These are phyloP conservation scores for Penicillium sp. DNA, from an alignment of 2,329 filamentous ascomycete genomes.

Conservation along the genomic window DNA sequence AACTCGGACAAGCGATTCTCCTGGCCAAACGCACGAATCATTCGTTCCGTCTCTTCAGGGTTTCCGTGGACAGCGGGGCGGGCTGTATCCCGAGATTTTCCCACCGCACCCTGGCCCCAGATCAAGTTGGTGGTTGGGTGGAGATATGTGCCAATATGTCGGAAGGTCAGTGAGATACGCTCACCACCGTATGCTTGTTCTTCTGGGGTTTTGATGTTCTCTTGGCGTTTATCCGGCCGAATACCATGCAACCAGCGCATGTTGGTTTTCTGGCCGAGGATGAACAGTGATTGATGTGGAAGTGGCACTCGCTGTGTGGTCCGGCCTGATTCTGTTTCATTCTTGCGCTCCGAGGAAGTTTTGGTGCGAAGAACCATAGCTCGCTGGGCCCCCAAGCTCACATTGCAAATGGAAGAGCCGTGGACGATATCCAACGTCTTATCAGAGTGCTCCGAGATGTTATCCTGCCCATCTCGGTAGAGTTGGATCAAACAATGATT, in stretches of 20 bases:
- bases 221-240: slow-evolving; percentile 74
- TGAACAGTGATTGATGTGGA: slow-evolving; percentile 85
- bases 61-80: slow-evolving; percentile 68
- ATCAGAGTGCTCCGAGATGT: slow-evolving; percentile 95
- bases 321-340: slow-evolving; percentile 44
- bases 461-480: slow-evolving; percentile 85
- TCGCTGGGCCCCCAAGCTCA: slow-evolving; percentile 87
- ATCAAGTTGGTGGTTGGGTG: slow-evolving; percentile 64
- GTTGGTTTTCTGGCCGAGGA: slow-evolving; percentile 79
- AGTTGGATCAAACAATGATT: slow-evolving; percentile 94
- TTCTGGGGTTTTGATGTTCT: slow-evolving; percentile 63
- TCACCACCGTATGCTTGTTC: slow-evolving; percentile 73
- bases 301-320: slow-evolving; percentile 68
- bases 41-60: slow-evolving; percentile 57
- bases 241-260: slow-evolving; percentile 90
- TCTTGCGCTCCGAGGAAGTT: slow-evolving; percentile 35
- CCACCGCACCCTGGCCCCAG: slow-evolving; percentile 86
- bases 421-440: slow-evolving; percentile 89
- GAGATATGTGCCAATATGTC: slow-evolving; percentile 83
- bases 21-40: slow-evolving; percentile 76
- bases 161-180: slow-evolving; percentile 89
- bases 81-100: slow-evolving; percentile 64
- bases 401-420: slow-evolving; percentile 82
- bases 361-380: slow-evolving; percentile 86
- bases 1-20: slow-evolving; percentile 77